Percentiles rank a stretch among this genome's conserved stretches.
Conservation (phyloP, 176 grass and related monocot genomes). For the Carex littledalei region DNA sequence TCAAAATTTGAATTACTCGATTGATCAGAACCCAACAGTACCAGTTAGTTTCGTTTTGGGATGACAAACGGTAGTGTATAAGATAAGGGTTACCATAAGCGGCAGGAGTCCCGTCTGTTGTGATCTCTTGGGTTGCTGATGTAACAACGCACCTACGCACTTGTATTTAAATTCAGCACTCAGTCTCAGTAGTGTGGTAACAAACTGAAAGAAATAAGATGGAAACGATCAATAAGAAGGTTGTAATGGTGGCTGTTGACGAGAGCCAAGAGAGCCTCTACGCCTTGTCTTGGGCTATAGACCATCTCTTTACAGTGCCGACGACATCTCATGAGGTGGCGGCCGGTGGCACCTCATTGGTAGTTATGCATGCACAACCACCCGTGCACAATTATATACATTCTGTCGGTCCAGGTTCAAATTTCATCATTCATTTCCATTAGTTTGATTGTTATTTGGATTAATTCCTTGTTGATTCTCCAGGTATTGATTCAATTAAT, state of each 20-base stretch:
- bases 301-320: slow-evolving; percentile 23
- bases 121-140: neutral
- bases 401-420: slow-evolving; percentile 33
- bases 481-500: neutral
- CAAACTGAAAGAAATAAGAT: neutral
- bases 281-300: slow-evolving; percentile 42
- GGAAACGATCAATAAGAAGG: slow-evolving; percentile 15
- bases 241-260: slow-evolving; percentile 37
- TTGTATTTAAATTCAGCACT: neutral
- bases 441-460: neutral
- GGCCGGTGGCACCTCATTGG: neutral
- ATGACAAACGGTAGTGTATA: too few species aligned
- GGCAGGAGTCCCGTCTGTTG: neutral
- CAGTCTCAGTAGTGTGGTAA: neutral
- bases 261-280: slow-evolving; percentile 36
- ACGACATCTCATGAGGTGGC: neutral
- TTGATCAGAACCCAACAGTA: too few species aligned
- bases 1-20: too few species aligned
- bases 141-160: neutral
- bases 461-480: neutral
- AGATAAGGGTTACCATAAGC: neutral
- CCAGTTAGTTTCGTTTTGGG: too few species aligned
- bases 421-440: neutral
- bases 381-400: slow-evolving; percentile 36
- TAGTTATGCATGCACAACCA: slow-evolving; percentile 34